Evolutionary conservation across 1,284 basidiomycete genomes (phyloP), one percentile per base, ranked within the genome.

Genomic region (Omphalotus olearius): DNA sequence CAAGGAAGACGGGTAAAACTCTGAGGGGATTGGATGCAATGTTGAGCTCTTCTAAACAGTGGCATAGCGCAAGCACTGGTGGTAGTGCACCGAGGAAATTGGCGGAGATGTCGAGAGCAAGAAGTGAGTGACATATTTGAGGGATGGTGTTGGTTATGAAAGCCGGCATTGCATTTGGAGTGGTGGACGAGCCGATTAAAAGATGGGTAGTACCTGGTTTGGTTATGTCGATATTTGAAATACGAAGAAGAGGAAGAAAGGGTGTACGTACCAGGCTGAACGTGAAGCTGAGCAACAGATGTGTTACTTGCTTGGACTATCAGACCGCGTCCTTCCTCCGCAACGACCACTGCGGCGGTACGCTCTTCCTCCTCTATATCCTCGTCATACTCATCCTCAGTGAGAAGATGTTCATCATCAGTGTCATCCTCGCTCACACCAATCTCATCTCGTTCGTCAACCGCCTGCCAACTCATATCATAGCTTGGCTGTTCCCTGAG

Each of bases 1-100:
- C 80, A 37, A 98, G 73, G 67, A 93, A 94, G 25, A 84, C 73
- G 7, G 95, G 94, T 25, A 98, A 75, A 16, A 84, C 83, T 44
- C 88, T 83, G 41, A 98, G 75, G 0, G 90, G 89, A 66, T 99
- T 99, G 50, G 83, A 85, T 11, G 92, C 92, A 48, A 99, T 78
- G 65, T 98, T 97, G 50, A 99, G 79, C 70, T 99, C 97, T 66
- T 98, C 94, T 37, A 99, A 82, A 58, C 75, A 78, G 52, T 76
- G 72, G 67, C 95, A 98, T 18, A 81, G 71, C 18, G 83, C 79
- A 40, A 99, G 80, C 13, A 83, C 78, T 4, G 85, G 83, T 2
- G 96, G 94, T 40, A 99, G 72, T 23, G 85, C 83, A 35, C 80
- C 78, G 36, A 99, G 78, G 57, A 88, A 85, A 67, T 95, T 96